Conservation (phyloP, 2,329 filamentous ascomycete species). For the Aspergillus awamori region DNA sequence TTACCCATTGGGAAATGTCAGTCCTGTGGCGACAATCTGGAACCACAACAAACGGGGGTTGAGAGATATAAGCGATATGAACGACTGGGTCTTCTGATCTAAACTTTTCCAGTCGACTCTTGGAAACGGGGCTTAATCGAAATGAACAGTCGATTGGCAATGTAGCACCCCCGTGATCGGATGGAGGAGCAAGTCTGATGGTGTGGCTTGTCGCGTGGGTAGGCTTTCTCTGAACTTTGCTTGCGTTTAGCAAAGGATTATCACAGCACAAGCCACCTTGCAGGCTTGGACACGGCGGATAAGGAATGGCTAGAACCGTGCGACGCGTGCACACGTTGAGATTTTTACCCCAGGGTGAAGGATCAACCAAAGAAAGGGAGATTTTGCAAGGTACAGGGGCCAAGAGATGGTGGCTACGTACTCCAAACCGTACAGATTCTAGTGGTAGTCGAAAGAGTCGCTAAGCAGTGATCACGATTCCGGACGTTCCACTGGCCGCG, state of each 20-base stretch:
- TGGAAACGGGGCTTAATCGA: background rate
- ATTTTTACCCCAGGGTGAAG: background rate
- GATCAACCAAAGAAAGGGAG: background rate
- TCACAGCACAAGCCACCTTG: conserved; percentile 5
- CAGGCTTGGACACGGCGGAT: background rate
- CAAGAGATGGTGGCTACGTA: conserved; percentile 6
- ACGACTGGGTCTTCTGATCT: background rate
- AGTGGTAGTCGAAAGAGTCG: conserved; percentile 3
- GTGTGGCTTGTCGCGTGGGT: conserved; percentile 6
- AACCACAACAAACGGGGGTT: conserved; percentile 10
- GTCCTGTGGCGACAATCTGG: conserved; percentile 17
- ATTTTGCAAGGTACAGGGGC: background rate
- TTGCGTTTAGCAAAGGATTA: background rate
- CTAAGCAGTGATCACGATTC: conserved; percentile 1
- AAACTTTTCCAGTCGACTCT: background rate
- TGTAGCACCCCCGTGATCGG: conserved; percentile 5
- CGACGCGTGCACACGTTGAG: background rate
- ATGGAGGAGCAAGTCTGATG: background rate
- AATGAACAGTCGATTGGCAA: background rate
- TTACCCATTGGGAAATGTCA: conserved; percentile 26
- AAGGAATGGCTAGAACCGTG: background rate
- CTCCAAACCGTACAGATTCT: background rate
- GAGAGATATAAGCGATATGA: background rate
- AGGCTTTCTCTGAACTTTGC: background rate
- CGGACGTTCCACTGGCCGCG: background rate